These are phyloP conservation scores for Aspergillus amoenus DNA, from an alignment of 2,329 filamentous ascomycete genomes.

Conservation along the genomic window DNA sequence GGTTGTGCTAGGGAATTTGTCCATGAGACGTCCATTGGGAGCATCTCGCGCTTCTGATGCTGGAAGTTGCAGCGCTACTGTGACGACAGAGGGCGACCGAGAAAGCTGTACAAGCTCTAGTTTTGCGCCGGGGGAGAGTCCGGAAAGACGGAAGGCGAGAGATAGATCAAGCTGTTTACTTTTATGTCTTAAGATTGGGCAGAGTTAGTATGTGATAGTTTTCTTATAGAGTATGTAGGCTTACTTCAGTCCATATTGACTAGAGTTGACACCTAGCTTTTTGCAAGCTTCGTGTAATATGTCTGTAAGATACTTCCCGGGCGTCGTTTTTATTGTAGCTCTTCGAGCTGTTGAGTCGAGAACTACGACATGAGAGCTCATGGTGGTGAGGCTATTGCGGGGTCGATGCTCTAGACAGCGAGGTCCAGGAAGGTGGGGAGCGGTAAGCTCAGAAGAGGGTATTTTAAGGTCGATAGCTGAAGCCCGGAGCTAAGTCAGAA, in stretches of 20 bases:
- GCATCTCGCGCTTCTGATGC: conserved; percentile 64
- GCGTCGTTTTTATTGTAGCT: conserved; percentile 78
- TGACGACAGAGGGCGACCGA: conserved; percentile 79
- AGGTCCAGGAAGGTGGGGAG: background rate
- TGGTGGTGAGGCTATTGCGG: conserved; percentile 39
- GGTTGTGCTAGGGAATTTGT: conserved; percentile 85
- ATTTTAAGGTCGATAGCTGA: background rate
- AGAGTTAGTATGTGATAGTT: conserved; percentile 12
- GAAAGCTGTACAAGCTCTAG: conserved; percentile 88
- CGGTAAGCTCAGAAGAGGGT: too few relatives aligned
- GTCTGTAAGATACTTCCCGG: conserved; percentile 77
- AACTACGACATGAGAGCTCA: conserved; percentile 87
- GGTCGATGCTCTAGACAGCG: conserved; percentile 6
- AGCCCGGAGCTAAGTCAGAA: conserved; percentile 5
- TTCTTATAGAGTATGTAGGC: conserved; percentile 14
- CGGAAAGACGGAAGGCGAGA: conserved; percentile 76
- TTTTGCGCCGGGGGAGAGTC: conserved; percentile 81
- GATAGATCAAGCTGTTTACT: conserved; percentile 86
- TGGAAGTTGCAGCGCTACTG: conserved; percentile 83
- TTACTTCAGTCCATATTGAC: conserved; percentile 80
- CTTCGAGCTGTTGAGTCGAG: conserved; percentile 77
- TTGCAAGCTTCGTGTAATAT: conserved; percentile 83
- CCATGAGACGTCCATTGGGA: conserved; percentile 67
- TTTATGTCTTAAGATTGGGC: conserved; percentile 59
- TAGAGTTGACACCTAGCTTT: conserved; percentile 71